phyloP scores from a whole-genome alignment of 345 rosid genomes.

The Microthlaspi erraticum region DNA sequence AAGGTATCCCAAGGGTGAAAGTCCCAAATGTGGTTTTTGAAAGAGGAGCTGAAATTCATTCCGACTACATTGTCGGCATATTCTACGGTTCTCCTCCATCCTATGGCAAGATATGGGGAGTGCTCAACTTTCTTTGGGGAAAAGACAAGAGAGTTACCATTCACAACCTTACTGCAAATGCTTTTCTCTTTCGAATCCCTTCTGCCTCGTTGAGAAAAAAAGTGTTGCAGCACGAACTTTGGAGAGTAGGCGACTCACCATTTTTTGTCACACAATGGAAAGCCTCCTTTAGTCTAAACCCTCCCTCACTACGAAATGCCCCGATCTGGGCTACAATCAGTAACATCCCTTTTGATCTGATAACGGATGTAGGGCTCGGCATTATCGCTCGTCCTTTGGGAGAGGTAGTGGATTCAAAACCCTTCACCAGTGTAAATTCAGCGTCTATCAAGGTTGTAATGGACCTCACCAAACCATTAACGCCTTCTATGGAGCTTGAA shows the following conservation, averaged over 20 bases:
- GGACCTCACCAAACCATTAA: not conserved
- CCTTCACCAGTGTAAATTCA: not conserved
- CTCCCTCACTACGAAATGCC: not conserved
- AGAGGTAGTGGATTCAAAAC: not conserved
- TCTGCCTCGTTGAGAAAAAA: rapidly evolving
- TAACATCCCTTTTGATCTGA: not conserved
- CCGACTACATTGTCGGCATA: not conserved
- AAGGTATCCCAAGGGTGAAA: no score
- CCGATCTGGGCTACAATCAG: not conserved
- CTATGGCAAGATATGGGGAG: not conserved
- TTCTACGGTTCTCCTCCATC: not conserved
- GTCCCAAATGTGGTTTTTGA: no score
- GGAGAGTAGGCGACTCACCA: not conserved
- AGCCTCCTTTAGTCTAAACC: not conserved
- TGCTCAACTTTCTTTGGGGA: not conserved
- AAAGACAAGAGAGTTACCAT: not conserved
- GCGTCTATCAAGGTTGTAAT: not conserved
- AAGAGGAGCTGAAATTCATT: no score
- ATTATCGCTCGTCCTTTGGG: not conserved
- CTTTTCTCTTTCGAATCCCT: not conserved
- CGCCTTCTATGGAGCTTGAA: not conserved
- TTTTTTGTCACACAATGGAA: not conserved
- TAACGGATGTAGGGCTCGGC: not conserved
- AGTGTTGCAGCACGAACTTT: not conserved
- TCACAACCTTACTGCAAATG: not conserved